phyloP scores from a whole-genome alignment of 768 basidiomycete species.

The Tulasnella sp. region DNA sequence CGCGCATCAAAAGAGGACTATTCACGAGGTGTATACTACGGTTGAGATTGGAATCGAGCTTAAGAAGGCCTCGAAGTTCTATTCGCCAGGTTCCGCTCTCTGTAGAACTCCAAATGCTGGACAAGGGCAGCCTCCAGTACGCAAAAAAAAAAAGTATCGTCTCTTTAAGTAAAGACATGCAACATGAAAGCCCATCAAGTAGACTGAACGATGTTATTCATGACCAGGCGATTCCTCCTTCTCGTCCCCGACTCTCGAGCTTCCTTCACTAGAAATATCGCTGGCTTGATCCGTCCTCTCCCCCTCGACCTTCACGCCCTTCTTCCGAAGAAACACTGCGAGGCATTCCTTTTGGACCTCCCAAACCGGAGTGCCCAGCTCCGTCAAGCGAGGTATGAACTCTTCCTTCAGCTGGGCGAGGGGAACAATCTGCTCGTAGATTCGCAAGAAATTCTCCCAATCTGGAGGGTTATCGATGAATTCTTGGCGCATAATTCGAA shows the following conservation, averaged over 20 bases:
- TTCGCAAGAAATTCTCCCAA: not conserved
- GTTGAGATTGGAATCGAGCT: not conserved
- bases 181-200: too few relatives aligned
- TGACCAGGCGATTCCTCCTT: not conserved
- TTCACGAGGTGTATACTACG: not conserved
- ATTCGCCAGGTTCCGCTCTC: too few relatives aligned
- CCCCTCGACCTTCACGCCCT: not conserved
- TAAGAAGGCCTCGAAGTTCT: not conserved
- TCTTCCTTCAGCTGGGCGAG: not conserved
- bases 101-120: too few relatives aligned
- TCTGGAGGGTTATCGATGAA: not conserved
- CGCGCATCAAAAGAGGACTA: too few relatives aligned
- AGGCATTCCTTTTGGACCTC: not conserved
- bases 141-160: too few relatives aligned
- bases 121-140: too few relatives aligned
- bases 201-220: too few relatives aligned
- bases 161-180: too few relatives aligned
- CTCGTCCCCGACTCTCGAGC: not conserved
- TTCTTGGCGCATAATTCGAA: not conserved
- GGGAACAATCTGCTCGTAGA: not conserved
- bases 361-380: conserved; percentile 5
- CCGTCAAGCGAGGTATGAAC: not conserved
- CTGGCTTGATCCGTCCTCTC: not conserved
- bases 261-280: not conserved
- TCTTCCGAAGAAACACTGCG: not conserved